These are phyloP conservation scores for Cardamine resedifolia DNA, from an alignment of 345 rosid species.

Conservation along the genomic window DNA sequence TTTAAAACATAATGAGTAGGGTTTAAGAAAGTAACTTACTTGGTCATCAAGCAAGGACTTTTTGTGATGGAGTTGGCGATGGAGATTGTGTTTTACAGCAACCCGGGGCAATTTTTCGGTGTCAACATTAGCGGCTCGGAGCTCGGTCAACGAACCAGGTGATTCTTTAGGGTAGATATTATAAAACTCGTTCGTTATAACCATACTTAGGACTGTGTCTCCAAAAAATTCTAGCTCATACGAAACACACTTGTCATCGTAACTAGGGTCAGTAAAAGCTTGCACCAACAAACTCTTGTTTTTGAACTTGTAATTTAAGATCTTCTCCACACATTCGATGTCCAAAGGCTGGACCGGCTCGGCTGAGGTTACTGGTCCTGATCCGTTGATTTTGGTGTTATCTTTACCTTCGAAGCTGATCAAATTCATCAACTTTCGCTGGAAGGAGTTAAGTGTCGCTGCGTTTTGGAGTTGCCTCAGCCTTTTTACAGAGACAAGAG, in stretches of 20 bases:
- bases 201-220: no score
- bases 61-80: constrained; percentile 55
- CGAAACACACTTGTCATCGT: not conserved
- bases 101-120: constrained; percentile 54
- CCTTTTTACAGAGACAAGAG: not conserved
- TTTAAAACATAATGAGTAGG: not conserved
- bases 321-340: constrained; percentile 46
- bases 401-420: not conserved
- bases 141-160: constrained; percentile 60
- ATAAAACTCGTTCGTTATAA: not conserved
- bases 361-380: not conserved
- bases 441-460: not conserved
- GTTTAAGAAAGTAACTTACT: constrained; percentile 38
- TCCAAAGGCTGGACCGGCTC: constrained; percentile 11
- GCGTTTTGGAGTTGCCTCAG: not conserved
- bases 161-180: not conserved
- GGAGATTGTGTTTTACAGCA: constrained; percentile 48
- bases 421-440: not conserved
- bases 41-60: constrained; percentile 57
- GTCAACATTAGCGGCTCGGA: constrained; percentile 64
- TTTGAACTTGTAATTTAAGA: constrained; percentile 48
- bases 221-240: no score
- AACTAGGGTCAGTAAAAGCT: constrained; percentile 57
- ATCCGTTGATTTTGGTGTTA: constrained; percentile 5
- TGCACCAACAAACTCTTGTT: constrained; percentile 45